Evolutionary conservation across 768 basidiomycete genomes (phyloP).

Genomic region (Hygrocybe punicea): DNA sequence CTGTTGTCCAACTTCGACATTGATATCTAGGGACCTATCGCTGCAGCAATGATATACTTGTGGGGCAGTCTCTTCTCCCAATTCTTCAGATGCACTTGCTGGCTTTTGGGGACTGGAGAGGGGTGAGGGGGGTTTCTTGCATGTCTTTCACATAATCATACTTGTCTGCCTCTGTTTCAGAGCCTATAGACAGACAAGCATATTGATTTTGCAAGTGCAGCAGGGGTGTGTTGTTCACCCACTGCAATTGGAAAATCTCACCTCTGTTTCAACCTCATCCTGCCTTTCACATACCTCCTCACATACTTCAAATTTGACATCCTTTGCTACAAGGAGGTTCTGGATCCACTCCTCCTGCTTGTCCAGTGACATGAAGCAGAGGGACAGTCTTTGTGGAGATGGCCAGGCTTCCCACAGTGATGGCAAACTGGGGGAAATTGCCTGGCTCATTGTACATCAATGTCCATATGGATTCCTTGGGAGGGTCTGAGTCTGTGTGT

Average conservation of each 20-base stretch:
- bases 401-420: neutral
- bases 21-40: neutral
- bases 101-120: neutral
- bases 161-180: neutral
- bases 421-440: neutral
- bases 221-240: neutral
- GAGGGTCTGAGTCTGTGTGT: neutral
- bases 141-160: neutral
- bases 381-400: conserved; percentile 1
- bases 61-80: neutral
- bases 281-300: neutral
- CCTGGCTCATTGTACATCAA: neutral
- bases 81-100: neutral
- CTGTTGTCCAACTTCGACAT: conserved; percentile 4
- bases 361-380: neutral
- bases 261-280: no score
- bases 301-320: neutral
- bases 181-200: neutral
- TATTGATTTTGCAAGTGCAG: neutral
- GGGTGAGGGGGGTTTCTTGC: neutral
- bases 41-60: neutral
- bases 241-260: neutral
- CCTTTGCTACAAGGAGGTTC: neutral
- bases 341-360: neutral
- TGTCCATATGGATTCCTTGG: neutral